These are phyloP conservation scores for Hyaloscypha finlandica DNA, from an alignment of 495 filamentous ascomycete species.

Conservation along the genomic window DNA sequence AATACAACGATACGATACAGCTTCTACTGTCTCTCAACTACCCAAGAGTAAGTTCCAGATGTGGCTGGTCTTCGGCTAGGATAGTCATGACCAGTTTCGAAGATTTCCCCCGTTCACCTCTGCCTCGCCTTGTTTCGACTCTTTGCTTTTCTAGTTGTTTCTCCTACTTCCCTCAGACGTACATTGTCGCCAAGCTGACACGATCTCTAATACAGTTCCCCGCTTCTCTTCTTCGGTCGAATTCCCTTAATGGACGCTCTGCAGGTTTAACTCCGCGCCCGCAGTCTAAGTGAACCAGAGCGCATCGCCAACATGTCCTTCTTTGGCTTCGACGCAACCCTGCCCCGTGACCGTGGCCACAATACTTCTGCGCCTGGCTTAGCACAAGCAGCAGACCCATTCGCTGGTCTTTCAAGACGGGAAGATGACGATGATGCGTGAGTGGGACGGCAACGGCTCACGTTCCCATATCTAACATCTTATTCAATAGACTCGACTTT, in stretches of 20 bases:
- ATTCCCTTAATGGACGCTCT: constrained; percentile 9
- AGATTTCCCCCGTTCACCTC: not conserved
- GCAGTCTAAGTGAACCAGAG: not conserved
- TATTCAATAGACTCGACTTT: constrained; percentile 64
- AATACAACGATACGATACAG: not conserved
- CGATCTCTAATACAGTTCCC: constrained; percentile 5
- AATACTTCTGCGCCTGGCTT: constrained; percentile 66
- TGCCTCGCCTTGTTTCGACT: not conserved
- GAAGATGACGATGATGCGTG: constrained; percentile 77
- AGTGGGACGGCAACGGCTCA: constrained; percentile 38
- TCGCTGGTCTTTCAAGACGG: constrained; percentile 69
- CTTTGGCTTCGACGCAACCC: constrained; percentile 79
- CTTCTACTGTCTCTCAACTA: constrained; percentile 5
- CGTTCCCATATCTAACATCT: constrained; percentile 41
- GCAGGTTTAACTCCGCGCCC: not conserved
- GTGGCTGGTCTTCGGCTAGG: no score
- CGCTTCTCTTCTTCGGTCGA: not conserved
- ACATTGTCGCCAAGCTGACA: constrained; percentile 12
- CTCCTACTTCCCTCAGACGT: constrained; percentile 7
- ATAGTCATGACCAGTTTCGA: no score
- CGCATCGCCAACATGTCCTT: constrained; percentile 57
- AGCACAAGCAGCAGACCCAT: constrained; percentile 82
- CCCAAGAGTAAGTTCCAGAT: not conserved
- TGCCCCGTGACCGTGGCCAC: constrained; percentile 65
- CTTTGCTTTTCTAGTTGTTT: constrained; percentile 10